phyloP scores from a whole-genome alignment of 768 basidiomycete species.

The Epithele typhae region DNA sequence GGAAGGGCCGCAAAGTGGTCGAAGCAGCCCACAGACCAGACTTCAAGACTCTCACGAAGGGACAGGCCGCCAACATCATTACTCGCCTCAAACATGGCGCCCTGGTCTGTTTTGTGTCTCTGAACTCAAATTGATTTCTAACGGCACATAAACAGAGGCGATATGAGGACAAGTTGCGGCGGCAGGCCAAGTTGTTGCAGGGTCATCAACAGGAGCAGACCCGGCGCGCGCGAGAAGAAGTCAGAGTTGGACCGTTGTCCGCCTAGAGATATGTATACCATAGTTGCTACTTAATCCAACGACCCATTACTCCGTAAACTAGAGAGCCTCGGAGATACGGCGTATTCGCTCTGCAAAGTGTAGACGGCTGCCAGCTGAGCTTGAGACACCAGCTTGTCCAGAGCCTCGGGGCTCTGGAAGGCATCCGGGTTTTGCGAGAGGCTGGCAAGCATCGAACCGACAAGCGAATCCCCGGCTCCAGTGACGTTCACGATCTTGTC shows the following conservation, averaged over 20 bases:
- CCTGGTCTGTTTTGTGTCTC: slow-evolving; percentile 43
- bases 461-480: slow-evolving; percentile 90
- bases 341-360: slow-evolving; percentile 21
- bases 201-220: slow-evolving; percentile 42
- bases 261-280: not conserved
- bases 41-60: slow-evolving; percentile 58
- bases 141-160: slow-evolving; percentile 38
- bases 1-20: slow-evolving; percentile 26
- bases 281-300: slow-evolving; percentile 2
- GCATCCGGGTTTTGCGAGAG: slow-evolving; percentile 39
- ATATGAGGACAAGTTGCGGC: slow-evolving; percentile 49
- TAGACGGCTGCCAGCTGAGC: slow-evolving; percentile 46
- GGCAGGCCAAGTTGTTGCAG: slow-evolving; percentile 31
- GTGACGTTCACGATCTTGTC: slow-evolving; percentile 64
- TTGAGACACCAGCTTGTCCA: slow-evolving; percentile 42
- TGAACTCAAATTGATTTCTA: not conserved
- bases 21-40: slow-evolving; percentile 22
- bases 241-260: slow-evolving; percentile 55
- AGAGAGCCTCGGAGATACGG: slow-evolving; percentile 23
- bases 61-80: slow-evolving; percentile 76
- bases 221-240: slow-evolving; percentile 49
- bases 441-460: slow-evolving; percentile 74
- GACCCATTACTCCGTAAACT: slow-evolving; percentile 1
- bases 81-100: slow-evolving; percentile 75
- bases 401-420: slow-evolving; percentile 40